Base-by-base conservation (phyloP, 768 basidiomycete species). In the Cystofilobasidium macerans region DNA sequence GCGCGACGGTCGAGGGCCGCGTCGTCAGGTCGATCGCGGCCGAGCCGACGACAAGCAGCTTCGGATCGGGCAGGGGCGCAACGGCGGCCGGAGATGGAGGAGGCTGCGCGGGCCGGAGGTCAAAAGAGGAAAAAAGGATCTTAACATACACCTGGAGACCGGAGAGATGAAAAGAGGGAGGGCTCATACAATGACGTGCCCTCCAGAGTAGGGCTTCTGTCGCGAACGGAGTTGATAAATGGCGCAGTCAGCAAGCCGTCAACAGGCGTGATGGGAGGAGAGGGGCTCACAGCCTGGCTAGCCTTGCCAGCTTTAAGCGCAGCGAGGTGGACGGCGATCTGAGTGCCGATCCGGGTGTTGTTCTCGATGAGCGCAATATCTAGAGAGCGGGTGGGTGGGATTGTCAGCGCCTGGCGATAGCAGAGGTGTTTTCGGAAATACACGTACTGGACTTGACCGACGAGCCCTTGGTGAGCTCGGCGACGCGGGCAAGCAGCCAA, bases 361-460 rank as follows among this genome's bases (percentile, higher is more conserved):
- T 97, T 97, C 75, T 87, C 82, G 53, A 99, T 82, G 14, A 98
- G 78, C 3, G 89, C 93, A 62, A 94, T 80, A 78, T 99, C 95
- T 81, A 6, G 8, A 3, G 22, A 8, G 35, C n/a, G 53, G n/a
- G n/a, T n/a, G n/a, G n/a, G n/a, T n/a, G n/a, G n/a, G n/a, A n/a
- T n/a, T n/a, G n/a, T n/a, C n/a, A n/a, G n/a, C n/a, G n/a, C n/a
- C n/a, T n/a, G n/a, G n/a, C n/a, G n/a, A n/a, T n/a, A n/a, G n/a
- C n/a, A n/a, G n/a, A 40, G 38, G 51, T 61, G 67, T 71, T 62
- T 62, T n/a, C 22, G 38, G 3, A 24, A 18, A 33, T n/a, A 14
- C 16, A 42, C 86, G 75, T 67, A 87, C 86, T 87, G 72, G 82
- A 85, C 43, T 80, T 78, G 60, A 95, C 77, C 20, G 62, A 7